Conservation (phyloP, 805 yeast species). For the Hanseniaspora clermontiae region DNA sequence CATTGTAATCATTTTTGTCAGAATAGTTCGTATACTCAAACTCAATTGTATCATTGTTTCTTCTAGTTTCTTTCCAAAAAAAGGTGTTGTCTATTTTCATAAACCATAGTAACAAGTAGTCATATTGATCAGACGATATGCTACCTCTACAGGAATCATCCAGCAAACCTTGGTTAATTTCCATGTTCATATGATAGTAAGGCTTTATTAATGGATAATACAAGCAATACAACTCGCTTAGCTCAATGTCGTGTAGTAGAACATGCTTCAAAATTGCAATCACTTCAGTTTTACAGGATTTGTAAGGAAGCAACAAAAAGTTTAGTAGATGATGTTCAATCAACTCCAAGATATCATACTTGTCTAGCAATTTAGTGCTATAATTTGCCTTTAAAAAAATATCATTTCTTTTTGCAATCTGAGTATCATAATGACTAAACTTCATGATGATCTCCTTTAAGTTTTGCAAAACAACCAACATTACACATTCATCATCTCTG, state of each 20-base stretch:
- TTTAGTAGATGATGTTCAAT: constrained; percentile 2
- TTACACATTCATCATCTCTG: constrained; percentile 61
- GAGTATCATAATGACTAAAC: not conserved
- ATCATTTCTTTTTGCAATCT: not conserved
- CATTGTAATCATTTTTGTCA: not conserved
- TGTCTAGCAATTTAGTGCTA: not conserved
- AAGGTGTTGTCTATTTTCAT: constrained; percentile 39
- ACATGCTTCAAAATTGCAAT: not conserved
- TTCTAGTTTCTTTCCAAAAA: constrained; percentile 57
- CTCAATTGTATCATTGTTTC: constrained; percentile 25
- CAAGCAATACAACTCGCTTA: constrained; percentile 72
- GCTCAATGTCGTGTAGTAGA: not conserved
- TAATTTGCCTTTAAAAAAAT: not conserved
- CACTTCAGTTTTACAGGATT: not conserved
- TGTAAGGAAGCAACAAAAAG: constrained; percentile 3
- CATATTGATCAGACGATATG: constrained; percentile 54
- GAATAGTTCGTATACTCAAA: constrained; percentile 32
- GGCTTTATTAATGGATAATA: constrained; percentile 69
- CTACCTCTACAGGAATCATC: constrained; percentile 53
- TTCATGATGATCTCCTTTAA: not conserved
- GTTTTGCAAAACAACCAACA: constrained; percentile 4
- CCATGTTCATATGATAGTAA: constrained; percentile 65
- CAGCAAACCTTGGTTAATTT: constrained; percentile 51
- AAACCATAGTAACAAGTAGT: constrained; percentile 63
- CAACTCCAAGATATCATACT: not conserved